These are phyloP conservation scores for Flaveria linearis DNA, from an alignment of 129 eudicot species.

Conservation along the genomic window DNA sequence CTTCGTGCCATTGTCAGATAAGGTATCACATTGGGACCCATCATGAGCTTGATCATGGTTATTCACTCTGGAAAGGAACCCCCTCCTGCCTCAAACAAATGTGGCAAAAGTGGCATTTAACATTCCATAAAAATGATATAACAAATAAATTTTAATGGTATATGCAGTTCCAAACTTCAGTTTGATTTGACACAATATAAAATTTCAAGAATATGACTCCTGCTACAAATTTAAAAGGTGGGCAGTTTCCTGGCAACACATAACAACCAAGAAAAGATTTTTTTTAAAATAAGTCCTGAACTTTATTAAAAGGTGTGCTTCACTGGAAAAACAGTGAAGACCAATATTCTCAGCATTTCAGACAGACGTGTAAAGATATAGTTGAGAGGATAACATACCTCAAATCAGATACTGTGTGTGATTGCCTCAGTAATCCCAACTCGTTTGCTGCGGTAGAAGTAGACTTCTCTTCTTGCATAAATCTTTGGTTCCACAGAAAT, in stretches of 20 bases:
- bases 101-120: conserved; percentile 16
- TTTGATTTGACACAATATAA: not conserved
- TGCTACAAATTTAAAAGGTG: not conserved
- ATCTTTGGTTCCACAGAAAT: conserved; percentile 58
- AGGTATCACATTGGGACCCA: conserved; percentile 42
- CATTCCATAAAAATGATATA: not conserved
- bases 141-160: not conserved
- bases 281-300: not conserved
- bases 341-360: not conserved
- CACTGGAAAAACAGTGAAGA: conserved; percentile 20
- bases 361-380: conserved; percentile 6
- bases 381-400: conserved; percentile 43
- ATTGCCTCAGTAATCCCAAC: conserved; percentile 73
- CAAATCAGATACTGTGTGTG: conserved; percentile 73
- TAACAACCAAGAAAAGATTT: not conserved
- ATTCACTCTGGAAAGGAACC: conserved; percentile 60
- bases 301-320: conserved; percentile 2
- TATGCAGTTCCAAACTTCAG: not conserved
- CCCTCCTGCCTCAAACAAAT: conserved; percentile 64
- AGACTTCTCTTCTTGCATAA: conserved; percentile 50
- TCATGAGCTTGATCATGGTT: conserved; percentile 36
- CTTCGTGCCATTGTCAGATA: conserved; percentile 35
- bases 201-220: not conserved
- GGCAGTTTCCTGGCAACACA: not conserved
- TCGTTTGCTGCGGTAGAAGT: conserved; percentile 63